Evolutionary conservation across 2,329 filamentous ascomycete genomes (phyloP).

Genomic region (Colletotrichum tanaceti): DNA sequence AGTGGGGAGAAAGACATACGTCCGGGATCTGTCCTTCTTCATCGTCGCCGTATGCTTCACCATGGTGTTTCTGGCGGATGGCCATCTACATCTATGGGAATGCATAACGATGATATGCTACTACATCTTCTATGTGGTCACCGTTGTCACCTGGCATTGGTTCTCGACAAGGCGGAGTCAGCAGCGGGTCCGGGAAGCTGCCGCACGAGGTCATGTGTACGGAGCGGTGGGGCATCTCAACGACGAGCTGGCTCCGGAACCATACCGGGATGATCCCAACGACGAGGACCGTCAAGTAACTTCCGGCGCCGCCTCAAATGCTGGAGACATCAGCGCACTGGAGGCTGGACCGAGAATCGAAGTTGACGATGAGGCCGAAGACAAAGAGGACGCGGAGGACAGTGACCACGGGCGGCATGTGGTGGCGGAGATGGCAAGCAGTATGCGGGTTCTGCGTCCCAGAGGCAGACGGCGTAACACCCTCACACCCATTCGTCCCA

Average conservation of each 20-base stretch:
- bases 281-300: constrained; percentile 46
- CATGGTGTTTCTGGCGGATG: constrained; percentile 88
- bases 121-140: constrained; percentile 88
- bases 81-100: constrained; percentile 87
- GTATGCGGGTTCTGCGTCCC: constrained; percentile 87
- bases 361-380: constrained; percentile 52
- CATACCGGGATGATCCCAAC: constrained; percentile 74
- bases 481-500: constrained; percentile 88
- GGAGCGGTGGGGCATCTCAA: constrained; percentile 62
- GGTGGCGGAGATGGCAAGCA: constrained; percentile 86
- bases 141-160: constrained; percentile 95
- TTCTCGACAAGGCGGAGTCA: constrained; percentile 73
- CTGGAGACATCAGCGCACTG: constrained; percentile 56
- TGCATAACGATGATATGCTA: constrained; percentile 90
- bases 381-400: constrained; percentile 59
- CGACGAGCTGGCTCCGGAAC: constrained; percentile 66
- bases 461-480: constrained; percentile 75
- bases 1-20: constrained; percentile 88
- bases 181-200: constrained; percentile 73
- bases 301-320: constrained; percentile 35
- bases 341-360: constrained; percentile 62
- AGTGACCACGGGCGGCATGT: constrained; percentile 72
- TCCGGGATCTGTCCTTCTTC: constrained; percentile 93
- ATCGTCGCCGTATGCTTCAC: constrained; percentile 87
- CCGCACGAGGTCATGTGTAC: constrained; percentile 80